phyloP scores from a whole-genome alignment of 139 green algal species.

The Closterium sp. region DNA sequence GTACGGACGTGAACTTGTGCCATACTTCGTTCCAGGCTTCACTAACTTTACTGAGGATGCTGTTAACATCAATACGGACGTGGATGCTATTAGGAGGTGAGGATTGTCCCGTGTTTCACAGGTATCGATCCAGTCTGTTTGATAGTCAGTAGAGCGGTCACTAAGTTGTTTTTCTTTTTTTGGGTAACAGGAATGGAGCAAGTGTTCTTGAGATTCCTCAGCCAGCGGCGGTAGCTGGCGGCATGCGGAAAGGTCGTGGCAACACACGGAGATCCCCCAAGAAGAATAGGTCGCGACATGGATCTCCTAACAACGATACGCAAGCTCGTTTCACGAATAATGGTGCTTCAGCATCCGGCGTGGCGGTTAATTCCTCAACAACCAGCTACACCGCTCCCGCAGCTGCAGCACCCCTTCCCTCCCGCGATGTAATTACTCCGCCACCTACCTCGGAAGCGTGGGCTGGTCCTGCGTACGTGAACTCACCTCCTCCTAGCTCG shows the following conservation, averaged over 20 bases:
- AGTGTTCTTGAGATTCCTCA: constrained; percentile 2
- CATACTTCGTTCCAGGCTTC: constrained; percentile 21
- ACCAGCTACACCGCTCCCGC: not conserved
- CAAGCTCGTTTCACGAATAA: not conserved
- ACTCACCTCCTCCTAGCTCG: constrained; percentile 23
- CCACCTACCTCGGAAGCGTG: not conserved
- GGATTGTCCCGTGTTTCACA: not conserved
- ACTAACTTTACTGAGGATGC: not conserved
- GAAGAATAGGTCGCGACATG: not conserved
- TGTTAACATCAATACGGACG: constrained; percentile 21
- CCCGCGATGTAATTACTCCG: not conserved
- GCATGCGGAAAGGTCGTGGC: constrained; percentile 3
- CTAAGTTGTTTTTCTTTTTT: not conserved
- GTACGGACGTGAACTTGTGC: constrained; percentile 11
- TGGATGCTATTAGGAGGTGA: constrained; percentile 18
- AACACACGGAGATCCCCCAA: not conserved
- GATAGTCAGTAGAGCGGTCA: not conserved
- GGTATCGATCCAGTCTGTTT: constrained; percentile 10
- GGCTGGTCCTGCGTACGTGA: constrained; percentile 12
- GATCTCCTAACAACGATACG: not conserved
- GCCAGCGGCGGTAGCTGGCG: not conserved
- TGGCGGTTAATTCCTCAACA: not conserved
- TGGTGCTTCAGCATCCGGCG: not conserved
- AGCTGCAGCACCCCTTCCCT: not conserved
- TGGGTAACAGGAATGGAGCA: constrained; percentile 5